phyloP scores from a whole-genome alignment of 495 filamentous ascomycete genomes.

The Echria macrotheca region DNA sequence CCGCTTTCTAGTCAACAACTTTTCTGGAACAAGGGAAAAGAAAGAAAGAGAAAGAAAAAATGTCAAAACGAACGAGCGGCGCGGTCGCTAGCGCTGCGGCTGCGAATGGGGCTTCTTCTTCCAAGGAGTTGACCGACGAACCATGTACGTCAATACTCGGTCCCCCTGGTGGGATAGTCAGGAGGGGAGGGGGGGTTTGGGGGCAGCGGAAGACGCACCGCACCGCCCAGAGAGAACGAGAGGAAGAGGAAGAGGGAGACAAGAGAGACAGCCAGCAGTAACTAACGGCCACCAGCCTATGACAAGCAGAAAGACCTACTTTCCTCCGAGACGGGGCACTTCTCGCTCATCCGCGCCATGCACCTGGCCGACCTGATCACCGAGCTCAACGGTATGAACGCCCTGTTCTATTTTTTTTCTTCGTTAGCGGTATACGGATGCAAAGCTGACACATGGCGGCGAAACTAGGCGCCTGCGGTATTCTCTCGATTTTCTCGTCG shows the following conservation, averaged over 20 bases:
- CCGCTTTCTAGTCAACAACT: no score
- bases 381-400: constrained; percentile 82
- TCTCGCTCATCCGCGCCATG: constrained; percentile 64
- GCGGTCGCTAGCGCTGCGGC: constrained; percentile 34
- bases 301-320: constrained; percentile 86
- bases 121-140: constrained; percentile 16
- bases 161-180: no score
- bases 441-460: background rate
- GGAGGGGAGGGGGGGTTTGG: no score
- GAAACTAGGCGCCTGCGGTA: constrained; percentile 62
- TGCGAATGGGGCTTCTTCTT: constrained; percentile 38
- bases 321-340: constrained; percentile 67
- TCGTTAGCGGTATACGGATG: background rate
- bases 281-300: no score
- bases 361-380: constrained; percentile 96
- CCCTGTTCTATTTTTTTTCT: background rate
- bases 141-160: constrained; percentile 36
- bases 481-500: constrained; percentile 94
- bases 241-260: no score
- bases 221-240: no score
- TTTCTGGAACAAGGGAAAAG: no score
- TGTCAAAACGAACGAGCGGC: constrained; percentile 46
- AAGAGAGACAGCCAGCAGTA: no score
- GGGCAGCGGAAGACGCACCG: no score
- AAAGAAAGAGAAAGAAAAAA: constrained; percentile 15